These are phyloP conservation scores for Melampsora larici-populina DNA, from an alignment of 1,284 basidiomycete species.

Conservation along the genomic window DNA sequence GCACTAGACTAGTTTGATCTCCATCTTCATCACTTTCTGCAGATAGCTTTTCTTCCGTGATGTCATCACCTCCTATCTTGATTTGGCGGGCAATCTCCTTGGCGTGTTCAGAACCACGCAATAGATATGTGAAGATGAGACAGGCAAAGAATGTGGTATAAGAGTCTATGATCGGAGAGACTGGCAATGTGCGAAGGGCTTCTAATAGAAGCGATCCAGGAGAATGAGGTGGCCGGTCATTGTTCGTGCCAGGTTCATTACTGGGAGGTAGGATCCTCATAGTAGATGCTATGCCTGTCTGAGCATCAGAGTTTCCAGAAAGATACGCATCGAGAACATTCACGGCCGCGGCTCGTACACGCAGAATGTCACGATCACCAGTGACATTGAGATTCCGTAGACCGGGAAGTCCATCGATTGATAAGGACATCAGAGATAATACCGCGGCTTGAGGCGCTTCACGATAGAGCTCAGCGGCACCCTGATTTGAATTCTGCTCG, in stretches of 20 bases:
- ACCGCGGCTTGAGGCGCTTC: conserved; percentile 55
- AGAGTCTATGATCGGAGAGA: conserved; percentile 56
- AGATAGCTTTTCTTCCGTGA: conserved; percentile 46
- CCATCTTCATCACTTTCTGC: conserved; percentile 58
- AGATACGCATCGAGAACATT: conserved; percentile 49
- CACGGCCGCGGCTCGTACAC: conserved; percentile 45
- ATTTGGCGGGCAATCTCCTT: conserved; percentile 60
- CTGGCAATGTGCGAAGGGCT: conserved; percentile 57
- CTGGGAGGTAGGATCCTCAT: conserved; percentile 51
- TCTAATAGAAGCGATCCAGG: conserved; percentile 59
- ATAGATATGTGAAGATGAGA: conserved; percentile 59
- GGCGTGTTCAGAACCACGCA: conserved; percentile 59
- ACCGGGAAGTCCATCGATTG: conserved; percentile 52
- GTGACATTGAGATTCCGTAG: conserved; percentile 52
- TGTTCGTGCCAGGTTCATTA: conserved; percentile 23
- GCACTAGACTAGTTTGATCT: conserved; percentile 57
- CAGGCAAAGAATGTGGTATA: conserved; percentile 59
- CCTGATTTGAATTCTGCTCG: background rate
- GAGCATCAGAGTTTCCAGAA: conserved; percentile 54
- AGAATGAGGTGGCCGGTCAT: conserved; percentile 50
- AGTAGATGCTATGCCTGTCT: conserved; percentile 59
- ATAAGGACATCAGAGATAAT: conserved; percentile 54
- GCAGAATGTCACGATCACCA: conserved; percentile 54
- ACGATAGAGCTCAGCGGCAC: conserved; percentile 52
- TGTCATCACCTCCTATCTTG: conserved; percentile 45